Percentiles rank a stretch among this genome's conserved stretches.
These are phyloP conservation scores for Gillenia trifoliata DNA, from an alignment of 306 rosid genomes.

Conservation along the genomic window DNA sequence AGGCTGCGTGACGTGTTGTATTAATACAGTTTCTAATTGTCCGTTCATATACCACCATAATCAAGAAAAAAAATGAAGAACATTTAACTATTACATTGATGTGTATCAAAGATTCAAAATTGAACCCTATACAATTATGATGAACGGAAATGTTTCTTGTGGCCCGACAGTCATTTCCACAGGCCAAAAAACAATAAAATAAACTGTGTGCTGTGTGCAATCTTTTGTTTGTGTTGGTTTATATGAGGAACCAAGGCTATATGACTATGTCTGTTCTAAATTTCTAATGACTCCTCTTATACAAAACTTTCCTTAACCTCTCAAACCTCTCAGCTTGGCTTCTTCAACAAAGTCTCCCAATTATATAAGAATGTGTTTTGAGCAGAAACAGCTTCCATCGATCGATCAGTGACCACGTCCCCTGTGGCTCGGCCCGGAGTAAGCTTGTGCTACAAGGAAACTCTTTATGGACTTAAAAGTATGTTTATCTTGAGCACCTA, in stretches of 20 bases:
- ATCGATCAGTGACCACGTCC: constrained; percentile 37
- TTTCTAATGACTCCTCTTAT: background rate
- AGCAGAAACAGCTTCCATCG: background rate
- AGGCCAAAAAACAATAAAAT: background rate
- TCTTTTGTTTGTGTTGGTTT: background rate
- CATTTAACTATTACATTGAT: background rate
- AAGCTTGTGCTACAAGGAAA: constrained; percentile 21
- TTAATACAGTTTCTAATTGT: too few relatives aligned
- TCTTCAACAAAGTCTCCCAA: background rate
- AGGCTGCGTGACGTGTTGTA: too few relatives aligned
- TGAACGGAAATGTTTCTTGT: background rate
- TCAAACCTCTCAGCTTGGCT: background rate
- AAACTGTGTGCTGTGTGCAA: background rate
- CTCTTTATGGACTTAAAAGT: background rate
- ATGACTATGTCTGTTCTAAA: background rate
- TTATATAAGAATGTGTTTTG: background rate
- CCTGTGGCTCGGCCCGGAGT: constrained; percentile 41
- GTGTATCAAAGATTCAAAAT: background rate
- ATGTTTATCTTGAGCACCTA: background rate
- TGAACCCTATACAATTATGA: background rate
- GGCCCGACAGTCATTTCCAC: background rate
- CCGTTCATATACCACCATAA: background rate
- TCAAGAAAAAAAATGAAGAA: background rate
- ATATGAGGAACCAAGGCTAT: background rate
- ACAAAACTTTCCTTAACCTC: background rate